phyloP scores from a whole-genome alignment of 2,329 filamentous ascomycete genomes.

The Ophiostoma tasmaniense region DNA sequence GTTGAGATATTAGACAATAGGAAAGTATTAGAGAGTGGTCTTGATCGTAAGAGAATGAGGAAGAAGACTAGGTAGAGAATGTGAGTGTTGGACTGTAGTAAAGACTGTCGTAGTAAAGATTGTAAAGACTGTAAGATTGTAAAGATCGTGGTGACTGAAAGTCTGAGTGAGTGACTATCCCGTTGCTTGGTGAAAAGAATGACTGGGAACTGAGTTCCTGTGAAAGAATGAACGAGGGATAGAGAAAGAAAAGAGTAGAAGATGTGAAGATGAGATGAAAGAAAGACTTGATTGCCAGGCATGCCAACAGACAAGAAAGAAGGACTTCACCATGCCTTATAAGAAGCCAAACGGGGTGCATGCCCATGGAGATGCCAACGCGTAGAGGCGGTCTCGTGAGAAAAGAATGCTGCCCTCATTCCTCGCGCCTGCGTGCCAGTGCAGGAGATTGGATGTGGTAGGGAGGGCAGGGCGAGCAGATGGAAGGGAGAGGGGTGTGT shows the following conservation, averaged over 20 bases:
- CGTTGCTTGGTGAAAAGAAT: constrained; percentile 13
- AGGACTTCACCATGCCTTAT: constrained; percentile 19
- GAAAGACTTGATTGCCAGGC: constrained; percentile 17
- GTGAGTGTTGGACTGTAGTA: neutral
- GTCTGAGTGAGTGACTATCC: constrained; percentile 4
- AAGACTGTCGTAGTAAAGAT: constrained; percentile 1
- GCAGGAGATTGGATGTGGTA: constrained; percentile 17
- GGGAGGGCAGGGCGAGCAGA: constrained; percentile 15
- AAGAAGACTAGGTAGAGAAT: constrained; percentile 4
- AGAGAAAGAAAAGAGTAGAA: constrained; percentile 5
- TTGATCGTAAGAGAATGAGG: constrained; percentile 1
- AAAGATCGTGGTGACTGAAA: constrained; percentile 7
- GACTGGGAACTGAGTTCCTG: constrained; percentile 9
- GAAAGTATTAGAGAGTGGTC: neutral
- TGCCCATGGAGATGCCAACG: constrained; percentile 17
- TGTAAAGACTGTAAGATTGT: constrained; percentile 1
- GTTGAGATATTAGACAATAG: constrained; percentile 15
- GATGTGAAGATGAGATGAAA: constrained; percentile 6
- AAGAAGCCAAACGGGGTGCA: constrained; percentile 11
- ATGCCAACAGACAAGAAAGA: constrained; percentile 16
- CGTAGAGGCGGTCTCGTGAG: constrained; percentile 12
- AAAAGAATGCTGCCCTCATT: constrained; percentile 18
- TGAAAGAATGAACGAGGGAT: constrained; percentile 17
- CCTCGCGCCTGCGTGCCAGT: constrained; percentile 19
- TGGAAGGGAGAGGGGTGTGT: constrained; percentile 7